Evolutionary conservation across 2,329 filamentous ascomycete genomes (phyloP).

Genomic region (Plectosphaerella plurivora): DNA sequence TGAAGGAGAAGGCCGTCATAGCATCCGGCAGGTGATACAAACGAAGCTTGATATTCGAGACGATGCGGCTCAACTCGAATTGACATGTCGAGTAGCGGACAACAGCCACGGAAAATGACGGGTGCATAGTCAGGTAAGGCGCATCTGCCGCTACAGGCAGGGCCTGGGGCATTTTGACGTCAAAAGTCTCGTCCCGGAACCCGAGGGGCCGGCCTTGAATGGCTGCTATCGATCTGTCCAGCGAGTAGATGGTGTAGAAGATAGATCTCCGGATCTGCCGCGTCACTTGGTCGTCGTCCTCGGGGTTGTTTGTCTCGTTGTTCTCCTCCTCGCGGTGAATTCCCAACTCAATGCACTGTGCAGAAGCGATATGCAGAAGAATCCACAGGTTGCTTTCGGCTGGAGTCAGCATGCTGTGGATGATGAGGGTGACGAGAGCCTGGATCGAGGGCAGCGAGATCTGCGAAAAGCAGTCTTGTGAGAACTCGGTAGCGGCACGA

Average conservation of each 20-base stretch:
- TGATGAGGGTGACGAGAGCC: conserved; percentile 21
- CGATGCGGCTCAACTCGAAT: conserved; percentile 18
- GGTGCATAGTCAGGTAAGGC: not conserved
- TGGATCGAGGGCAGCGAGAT: conserved; percentile 27
- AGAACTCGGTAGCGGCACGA: conserved; percentile 21
- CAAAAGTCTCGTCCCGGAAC: conserved; percentile 30
- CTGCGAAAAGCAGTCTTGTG: conserved; percentile 24
- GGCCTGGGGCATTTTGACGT: conserved; percentile 17
- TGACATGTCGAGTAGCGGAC: conserved; percentile 17
- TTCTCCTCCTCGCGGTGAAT: conserved; percentile 28
- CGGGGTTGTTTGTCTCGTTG: not conserved
- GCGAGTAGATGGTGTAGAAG: conserved; percentile 28
- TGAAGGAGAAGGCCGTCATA: conserved; percentile 10
- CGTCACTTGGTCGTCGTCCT: conserved; percentile 6
- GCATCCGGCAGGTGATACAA: conserved; percentile 16
- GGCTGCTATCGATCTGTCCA: conserved; percentile 29
- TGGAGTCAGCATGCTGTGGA: conserved; percentile 26
- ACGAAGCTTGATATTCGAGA: conserved; percentile 17
- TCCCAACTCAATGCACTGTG: conserved; percentile 30
- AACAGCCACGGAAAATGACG: conserved; percentile 8
- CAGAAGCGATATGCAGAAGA: conserved; percentile 26
- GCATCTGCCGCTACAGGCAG: not conserved
- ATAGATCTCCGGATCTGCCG: conserved; percentile 17
- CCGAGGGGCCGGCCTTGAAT: conserved; percentile 32
- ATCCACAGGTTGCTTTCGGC: conserved; percentile 30